Evolutionary conservation across 192 early-diverging fungal genomes (phyloP), one percentile per base, ranked within the genome.

Genomic region (Chytriomyces sp.): DNA sequence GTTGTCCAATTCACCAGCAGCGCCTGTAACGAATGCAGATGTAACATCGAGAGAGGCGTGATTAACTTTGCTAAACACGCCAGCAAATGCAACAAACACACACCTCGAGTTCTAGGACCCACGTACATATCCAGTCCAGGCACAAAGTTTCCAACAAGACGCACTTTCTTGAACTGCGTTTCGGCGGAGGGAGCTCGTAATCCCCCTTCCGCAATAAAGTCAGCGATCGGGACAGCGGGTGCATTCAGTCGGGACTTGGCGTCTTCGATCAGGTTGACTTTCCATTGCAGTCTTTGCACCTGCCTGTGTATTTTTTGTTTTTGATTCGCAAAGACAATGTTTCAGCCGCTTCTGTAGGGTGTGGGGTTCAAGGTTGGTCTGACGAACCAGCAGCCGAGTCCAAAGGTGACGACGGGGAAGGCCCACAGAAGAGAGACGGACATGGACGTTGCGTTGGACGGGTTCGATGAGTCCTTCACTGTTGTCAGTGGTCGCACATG

Each of bases 271-370:
- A 96, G 84, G 26, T 88, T 85, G 8, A 92, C 84, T 85, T 97
- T 97, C 94, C 94, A 97, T 57, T 89, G 88, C 59, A 97, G 84
- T 20, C 96, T 86, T 72, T 95, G 90, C 2, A 93, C 87, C 80
- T 97, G 96, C 96, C 95, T 75, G 20, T 10, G 46, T 3, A 94
- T 20, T n/a, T 3, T 16, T 70, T 49, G 49, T 8, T 62, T n/a
- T 45, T 60, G 61, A 35, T 35, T 35, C 1, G 35, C 35, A 35
- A 35, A 35, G 50, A 6, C 18, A 26, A 13, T 44, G 67, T 48
- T 44, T 44, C 44, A 5, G 57, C 57, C 0, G 5, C 18, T 59
- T 20, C 20, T 11, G 20, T 35, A 64, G 9, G 62, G 2, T 50
- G 26, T 23, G 50, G 11, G 44, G 5, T 20, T 28, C 18, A 8